Percentiles rank a stretch among this genome's conserved stretches.
These are phyloP conservation scores for Glycine tomentella DNA, from an alignment of 306 rosid genomes.

Conservation along the genomic window DNA sequence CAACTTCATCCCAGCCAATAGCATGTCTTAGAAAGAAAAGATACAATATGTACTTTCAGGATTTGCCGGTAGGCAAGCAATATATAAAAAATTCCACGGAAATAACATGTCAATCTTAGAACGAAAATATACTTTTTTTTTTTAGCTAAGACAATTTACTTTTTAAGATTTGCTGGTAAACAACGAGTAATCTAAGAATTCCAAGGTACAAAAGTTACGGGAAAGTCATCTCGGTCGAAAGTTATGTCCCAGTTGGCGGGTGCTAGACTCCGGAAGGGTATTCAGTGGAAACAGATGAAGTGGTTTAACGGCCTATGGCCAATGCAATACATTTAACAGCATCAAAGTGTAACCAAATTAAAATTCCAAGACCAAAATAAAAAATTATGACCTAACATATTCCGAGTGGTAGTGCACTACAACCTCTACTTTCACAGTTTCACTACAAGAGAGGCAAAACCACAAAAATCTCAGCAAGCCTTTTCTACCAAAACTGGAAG, in stretches of 20 bases:
- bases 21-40: background rate
- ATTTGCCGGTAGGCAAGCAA: background rate
- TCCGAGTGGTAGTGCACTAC: slow-evolving; percentile 16
- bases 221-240: background rate
- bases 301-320: background rate
- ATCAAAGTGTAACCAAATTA: background rate
- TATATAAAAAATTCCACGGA: background rate
- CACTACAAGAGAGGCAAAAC: slow-evolving; percentile 15
- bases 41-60: background rate
- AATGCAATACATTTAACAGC: slow-evolving; percentile 17
- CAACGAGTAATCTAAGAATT: slow-evolving; percentile 32
- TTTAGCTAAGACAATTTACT: background rate
- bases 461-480: slow-evolving; percentile 43
- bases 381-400: slow-evolving; percentile 13
- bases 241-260: background rate
- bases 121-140: too few species aligned
- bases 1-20: slow-evolving; percentile 6
- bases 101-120: background rate
- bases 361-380: background rate
- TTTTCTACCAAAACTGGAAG: slow-evolving; percentile 40
- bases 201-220: background rate
- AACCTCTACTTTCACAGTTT: background rate
- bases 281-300: background rate
- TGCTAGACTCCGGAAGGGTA: background rate
- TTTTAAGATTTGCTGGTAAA: background rate